Conservation (phyloP, 1,284 basidiomycete genomes). For the Schizopora paradoxa region DNA sequence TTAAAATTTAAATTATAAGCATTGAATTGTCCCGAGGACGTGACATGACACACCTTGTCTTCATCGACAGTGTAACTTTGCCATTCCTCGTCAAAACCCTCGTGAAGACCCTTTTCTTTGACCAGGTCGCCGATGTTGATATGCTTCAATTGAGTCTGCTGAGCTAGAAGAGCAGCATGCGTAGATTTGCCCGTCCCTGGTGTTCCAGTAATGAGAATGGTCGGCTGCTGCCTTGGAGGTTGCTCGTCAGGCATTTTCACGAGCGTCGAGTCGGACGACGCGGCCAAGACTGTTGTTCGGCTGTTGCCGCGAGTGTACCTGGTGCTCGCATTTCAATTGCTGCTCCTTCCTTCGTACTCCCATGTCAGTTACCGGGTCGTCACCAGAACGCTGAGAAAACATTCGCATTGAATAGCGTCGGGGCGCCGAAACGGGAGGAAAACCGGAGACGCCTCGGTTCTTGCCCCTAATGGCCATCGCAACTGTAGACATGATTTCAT, state of each 20-base stretch:
- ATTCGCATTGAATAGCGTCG: no score
- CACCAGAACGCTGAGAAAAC: no score
- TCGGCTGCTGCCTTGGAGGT: constrained; percentile 41
- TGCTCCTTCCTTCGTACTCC: no score
- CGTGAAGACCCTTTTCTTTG: constrained; percentile 79
- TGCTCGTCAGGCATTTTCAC: constrained; percentile 9
- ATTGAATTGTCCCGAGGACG: not conserved
- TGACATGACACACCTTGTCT: constrained; percentile 66
- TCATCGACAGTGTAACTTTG: constrained; percentile 93
- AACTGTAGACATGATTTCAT: no score
- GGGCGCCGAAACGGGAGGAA: no score
- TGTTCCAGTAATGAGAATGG: constrained; percentile 91
- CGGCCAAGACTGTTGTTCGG: no score
- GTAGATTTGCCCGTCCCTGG: constrained; percentile 89
- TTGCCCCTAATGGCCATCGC: no score
- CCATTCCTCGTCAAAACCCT: constrained; percentile 92
- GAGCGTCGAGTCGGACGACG: no score
- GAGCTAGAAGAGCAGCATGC: constrained; percentile 74
- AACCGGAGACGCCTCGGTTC: no score
- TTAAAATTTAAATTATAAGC: constrained; percentile 26
- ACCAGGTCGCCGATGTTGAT: constrained; percentile 90
- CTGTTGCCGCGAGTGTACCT: no score
- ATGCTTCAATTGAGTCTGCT: constrained; percentile 66
- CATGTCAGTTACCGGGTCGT: no score
- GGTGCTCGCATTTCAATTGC: no score